Evolutionary conservation across 1,284 basidiomycete species (phyloP), one percentile per base, ranked within the genome.

Genomic region (Mycena sp.): DNA sequence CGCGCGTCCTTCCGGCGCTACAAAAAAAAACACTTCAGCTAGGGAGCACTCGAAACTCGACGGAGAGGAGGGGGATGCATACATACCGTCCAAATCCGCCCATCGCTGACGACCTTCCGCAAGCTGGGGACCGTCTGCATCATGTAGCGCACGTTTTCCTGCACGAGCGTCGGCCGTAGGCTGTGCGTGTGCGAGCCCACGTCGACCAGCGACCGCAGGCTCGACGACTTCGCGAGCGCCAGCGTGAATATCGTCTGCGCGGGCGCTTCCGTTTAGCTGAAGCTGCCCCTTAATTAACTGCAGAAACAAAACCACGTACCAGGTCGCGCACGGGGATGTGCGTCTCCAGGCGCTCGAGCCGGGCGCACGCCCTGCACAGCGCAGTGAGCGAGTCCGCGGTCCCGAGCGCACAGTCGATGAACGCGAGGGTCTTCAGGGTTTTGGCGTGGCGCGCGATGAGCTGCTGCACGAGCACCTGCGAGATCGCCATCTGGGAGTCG

Each of bases 21-120:
- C 11, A 25, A 6, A 44, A 5, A n/a, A n/a, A n/a, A n/a, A n/a
- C n/a, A n/a, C n/a, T n/a, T n/a, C n/a, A n/a, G n/a, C n/a, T n/a
- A n/a, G n/a, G n/a, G n/a, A n/a, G n/a, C n/a, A n/a, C n/a, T n/a
- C n/a, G n/a, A n/a, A n/a, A n/a, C n/a, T n/a, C n/a, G n/a, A n/a
- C n/a, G n/a, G n/a, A n/a, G n/a, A n/a, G n/a, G n/a, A n/a, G n/a
- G n/a, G n/a, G n/a, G n/a, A n/a, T n/a, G n/a, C n/a, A n/a, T n/a
- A n/a, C 32, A 35, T 35, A 89, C 90, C 69, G 78, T 85, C 88
- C 88, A 91, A 10, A 85, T 71, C 38, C 87, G 78, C 43, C 80
- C 81, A 62, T 83, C 84, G 28, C 82, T 84, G 30, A 88, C 73
- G 40, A 91, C 77, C 60, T 76, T 83, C 51, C 73, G 72, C 58